Percentiles rank a stretch among this genome's conserved stretches.
Conservation (phyloP, 805 yeast genomes). For the Zygoascus ofunaensis region DNA sequence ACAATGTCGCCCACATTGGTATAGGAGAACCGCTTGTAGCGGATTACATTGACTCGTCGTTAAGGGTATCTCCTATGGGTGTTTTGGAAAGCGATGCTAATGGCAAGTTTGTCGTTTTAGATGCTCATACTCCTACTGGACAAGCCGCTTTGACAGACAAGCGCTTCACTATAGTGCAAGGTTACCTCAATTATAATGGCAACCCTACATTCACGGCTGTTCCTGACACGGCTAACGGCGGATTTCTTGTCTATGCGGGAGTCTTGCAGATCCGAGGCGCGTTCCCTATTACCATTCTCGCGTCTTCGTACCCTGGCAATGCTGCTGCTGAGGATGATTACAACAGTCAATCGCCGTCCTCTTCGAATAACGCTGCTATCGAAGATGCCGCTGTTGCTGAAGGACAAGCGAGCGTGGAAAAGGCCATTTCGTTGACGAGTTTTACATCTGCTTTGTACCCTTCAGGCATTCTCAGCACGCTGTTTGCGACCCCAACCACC, state of each 20-base stretch:
- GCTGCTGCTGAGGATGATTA: background rate
- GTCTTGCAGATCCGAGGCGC: constrained; percentile 2
- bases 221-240: constrained; percentile 11
- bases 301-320: background rate
- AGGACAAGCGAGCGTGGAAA: no score
- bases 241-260: constrained; percentile 9
- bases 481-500: background rate
- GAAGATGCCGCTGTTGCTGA: no score
- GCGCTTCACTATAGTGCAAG: background rate
- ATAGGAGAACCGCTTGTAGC: background rate
- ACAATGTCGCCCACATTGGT: background rate
- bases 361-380: no score
- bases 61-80: background rate
- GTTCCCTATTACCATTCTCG: constrained; percentile 7
- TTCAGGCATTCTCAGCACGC: background rate
- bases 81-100: background rate
- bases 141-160: background rate
- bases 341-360: no score
- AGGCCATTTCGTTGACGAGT: background rate
- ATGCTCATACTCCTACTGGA: background rate
- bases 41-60: background rate
- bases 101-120: background rate
- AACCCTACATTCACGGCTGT: constrained; percentile 9
- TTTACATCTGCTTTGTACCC: background rate
- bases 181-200: constrained; percentile 8